Conservation (phyloP, 2,329 filamentous ascomycete species). For the Cryphonectria carpinicola region DNA sequence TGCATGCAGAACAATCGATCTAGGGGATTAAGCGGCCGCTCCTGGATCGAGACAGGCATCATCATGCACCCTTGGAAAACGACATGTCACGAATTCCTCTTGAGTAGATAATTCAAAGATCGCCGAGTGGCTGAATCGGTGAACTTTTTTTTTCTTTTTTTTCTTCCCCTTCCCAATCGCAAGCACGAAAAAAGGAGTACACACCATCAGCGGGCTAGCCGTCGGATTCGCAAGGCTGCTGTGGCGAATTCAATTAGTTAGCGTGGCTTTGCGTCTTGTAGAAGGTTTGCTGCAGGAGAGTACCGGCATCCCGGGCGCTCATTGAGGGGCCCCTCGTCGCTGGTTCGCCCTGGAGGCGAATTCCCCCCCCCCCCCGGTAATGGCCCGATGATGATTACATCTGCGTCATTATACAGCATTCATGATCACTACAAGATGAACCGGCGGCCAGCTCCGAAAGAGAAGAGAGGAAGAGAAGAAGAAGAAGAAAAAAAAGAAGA, state of each 20-base stretch:
- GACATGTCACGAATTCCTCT: constrained; percentile 8
- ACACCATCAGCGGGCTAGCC: not conserved
- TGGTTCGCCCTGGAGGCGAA: constrained; percentile 4
- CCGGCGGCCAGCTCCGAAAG: constrained; percentile 1
- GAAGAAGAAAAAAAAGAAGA: not conserved
- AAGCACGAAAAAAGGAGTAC: not conserved
- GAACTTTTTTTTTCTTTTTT: not conserved
- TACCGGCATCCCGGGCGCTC: not conserved
- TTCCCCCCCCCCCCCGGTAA: not conserved
- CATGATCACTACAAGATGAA: not conserved
- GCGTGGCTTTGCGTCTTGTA: constrained; percentile 10
- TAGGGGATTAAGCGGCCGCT: constrained; percentile 7
- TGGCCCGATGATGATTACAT: not conserved
- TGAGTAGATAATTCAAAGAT: not conserved
- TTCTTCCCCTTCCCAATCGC: too few species aligned
- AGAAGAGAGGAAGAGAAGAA: not conserved
- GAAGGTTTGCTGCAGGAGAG: not conserved
- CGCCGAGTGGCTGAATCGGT: constrained; percentile 6
- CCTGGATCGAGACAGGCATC: constrained; percentile 20
- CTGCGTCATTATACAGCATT: constrained; percentile 7
- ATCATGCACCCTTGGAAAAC: constrained; percentile 3
- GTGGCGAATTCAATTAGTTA: constrained; percentile 1
- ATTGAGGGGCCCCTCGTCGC: not conserved
- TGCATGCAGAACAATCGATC: constrained; percentile 8
- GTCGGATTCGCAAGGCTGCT: constrained; percentile 10